Evolutionary conservation across 2,329 filamentous ascomycete genomes (phyloP).

Genomic region (Phialophora tarda): DNA sequence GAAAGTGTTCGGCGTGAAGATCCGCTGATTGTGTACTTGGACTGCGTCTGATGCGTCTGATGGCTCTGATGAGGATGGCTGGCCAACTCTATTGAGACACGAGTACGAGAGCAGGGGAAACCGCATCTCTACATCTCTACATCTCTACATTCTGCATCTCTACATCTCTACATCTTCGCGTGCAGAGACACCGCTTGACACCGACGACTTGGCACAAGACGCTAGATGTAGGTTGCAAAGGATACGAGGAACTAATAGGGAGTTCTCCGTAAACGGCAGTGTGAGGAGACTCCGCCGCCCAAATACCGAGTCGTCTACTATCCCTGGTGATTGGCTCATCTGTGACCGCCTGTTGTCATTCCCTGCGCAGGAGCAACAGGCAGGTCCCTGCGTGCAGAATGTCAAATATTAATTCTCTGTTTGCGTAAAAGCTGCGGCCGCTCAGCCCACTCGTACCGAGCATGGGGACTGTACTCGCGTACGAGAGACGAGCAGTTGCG

Average conservation of each 20-base stretch:
- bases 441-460: not conserved
- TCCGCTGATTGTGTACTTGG: not conserved
- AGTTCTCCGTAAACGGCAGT: too few species aligned
- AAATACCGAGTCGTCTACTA: not conserved
- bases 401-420: not conserved
- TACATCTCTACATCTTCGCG: not conserved
- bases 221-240: not conserved
- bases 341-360: constrained; percentile 3
- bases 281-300: too few species aligned
- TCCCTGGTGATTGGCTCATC: not conserved
- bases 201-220: not conserved
- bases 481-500: too few species aligned
- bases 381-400: not conserved
- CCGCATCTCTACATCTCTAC: not conserved
- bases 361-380: not conserved
- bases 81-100: not conserved
- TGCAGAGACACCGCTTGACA: not conserved
- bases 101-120: too few species aligned
- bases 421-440: not conserved
- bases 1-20: not conserved
- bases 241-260: too few species aligned
- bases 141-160: too few species aligned
- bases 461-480: not conserved
- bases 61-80: not conserved
- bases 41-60: not conserved